A percentile compares a stretch with the other conserved stretches of the same genome.
phyloP scores from a whole-genome alignment of 2,329 filamentous ascomycete species.

The Fonsecaea monophora region DNA sequence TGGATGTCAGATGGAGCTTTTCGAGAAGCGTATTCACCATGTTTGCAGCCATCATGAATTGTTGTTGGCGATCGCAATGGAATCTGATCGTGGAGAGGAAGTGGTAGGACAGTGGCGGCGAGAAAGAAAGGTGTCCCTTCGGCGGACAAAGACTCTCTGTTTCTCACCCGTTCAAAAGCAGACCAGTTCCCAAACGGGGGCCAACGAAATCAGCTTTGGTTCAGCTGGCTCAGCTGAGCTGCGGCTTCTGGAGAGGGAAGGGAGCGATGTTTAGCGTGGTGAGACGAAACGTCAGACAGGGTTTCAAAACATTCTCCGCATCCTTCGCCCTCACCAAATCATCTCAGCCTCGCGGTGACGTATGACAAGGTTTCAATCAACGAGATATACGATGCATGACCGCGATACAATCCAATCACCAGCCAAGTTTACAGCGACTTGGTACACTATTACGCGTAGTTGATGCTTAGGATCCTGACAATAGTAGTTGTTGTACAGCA shows the following conservation, averaged over 20 bases:
- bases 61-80: constrained; percentile 11
- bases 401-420: constrained; percentile 2
- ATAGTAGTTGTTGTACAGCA: not conserved
- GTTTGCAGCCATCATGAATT: constrained; percentile 49
- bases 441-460: not conserved
- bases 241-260: not conserved
- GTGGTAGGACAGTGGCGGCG: not conserved
- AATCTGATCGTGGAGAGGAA: constrained; percentile 2
- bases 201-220: constrained; percentile 12
- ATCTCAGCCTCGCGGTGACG: constrained; percentile 35
- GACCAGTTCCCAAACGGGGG: not conserved
- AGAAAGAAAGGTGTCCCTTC: constrained; percentile 12
- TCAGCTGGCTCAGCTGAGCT: constrained; percentile 7
- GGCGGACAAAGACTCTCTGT: constrained; percentile 11
- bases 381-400: not conserved
- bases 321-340: constrained; percentile 7
- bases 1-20: constrained; percentile 52
- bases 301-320: constrained; percentile 23
- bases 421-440: not conserved
- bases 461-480: not conserved
- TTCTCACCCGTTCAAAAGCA: constrained; percentile 7
- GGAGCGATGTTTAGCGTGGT: constrained; percentile 27
- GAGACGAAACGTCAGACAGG: constrained; percentile 21
- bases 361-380: constrained; percentile 23
- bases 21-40: constrained; percentile 58